Evolutionary conservation across 176 grass and related monocot genomes (phyloP).

Genomic region (Juncus inflexus): DNA sequence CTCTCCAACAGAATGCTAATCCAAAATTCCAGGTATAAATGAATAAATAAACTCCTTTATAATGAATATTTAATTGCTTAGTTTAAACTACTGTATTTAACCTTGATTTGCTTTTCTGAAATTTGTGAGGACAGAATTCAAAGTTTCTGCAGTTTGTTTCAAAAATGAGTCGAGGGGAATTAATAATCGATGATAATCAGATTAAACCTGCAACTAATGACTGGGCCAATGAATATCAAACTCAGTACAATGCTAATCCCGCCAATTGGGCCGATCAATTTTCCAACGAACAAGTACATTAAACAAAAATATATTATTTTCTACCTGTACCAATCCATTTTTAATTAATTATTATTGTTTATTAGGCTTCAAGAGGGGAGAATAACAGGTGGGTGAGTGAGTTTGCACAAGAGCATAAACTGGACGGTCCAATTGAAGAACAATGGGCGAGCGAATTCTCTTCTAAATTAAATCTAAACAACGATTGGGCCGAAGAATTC

Average conservation of each 20-base stretch:
- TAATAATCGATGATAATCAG: conserved; percentile 98
- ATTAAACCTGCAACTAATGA: conserved; percentile 81
- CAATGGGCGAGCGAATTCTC: conserved; percentile 87
- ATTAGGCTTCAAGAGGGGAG: conserved; percentile 69
- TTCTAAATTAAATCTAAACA: conserved; percentile 68
- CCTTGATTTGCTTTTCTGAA: conserved; percentile 22
- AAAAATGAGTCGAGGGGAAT: conserved; percentile 96
- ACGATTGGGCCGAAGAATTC: conserved; percentile 90
- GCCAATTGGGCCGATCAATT: conserved; percentile 94
- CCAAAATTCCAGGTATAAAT: conserved; percentile 91
- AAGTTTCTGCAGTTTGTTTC: conserved; percentile 98
- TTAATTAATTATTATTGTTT: conserved; percentile 13
- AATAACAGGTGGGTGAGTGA: conserved; percentile 75
- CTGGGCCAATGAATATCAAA: conserved; percentile 95
- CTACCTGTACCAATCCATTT: background rate
- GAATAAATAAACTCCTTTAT: too few species aligned
- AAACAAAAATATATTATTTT: background rate
- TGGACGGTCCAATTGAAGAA: conserved; percentile 46
- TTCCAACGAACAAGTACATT: conserved; percentile 61
- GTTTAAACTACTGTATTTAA: conserved; percentile 23
- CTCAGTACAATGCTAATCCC: conserved; percentile 68
- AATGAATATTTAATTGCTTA: conserved; percentile 1
- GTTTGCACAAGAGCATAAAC: conserved; percentile 68
- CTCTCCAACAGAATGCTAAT: conserved; percentile 73
- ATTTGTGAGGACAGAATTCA: conserved; percentile 49